Evolutionary conservation across 2,329 filamentous ascomycete species (phyloP).

Genomic region (Lithohypha guttulata): DNA sequence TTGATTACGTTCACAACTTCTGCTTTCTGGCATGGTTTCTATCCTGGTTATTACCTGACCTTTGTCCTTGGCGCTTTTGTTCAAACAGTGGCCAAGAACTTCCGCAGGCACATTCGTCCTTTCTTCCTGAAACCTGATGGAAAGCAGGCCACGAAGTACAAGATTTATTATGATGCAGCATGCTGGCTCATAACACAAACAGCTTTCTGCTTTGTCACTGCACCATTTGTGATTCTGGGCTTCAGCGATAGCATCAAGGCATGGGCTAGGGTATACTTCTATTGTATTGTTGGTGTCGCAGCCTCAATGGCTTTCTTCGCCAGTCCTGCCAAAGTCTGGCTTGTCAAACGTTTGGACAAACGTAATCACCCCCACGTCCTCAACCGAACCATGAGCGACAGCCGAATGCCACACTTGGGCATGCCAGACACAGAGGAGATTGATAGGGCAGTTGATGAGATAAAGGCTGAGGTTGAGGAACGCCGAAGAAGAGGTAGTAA

Average conservation of each 20-base stretch:
- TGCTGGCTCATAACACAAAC: constrained; percentile 68
- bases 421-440: constrained; percentile 64
- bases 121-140: constrained; percentile 81
- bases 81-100: constrained; percentile 89
- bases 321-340: constrained; percentile 57
- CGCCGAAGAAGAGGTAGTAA: constrained; percentile 38
- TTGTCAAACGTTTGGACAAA: constrained; percentile 50
- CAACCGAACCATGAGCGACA: constrained; percentile 43
- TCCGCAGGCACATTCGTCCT: constrained; percentile 76
- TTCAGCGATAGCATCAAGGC: constrained; percentile 60
- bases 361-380: constrained; percentile 33
- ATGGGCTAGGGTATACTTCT: constrained; percentile 86
- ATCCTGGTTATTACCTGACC: constrained; percentile 86
- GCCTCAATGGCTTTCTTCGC: constrained; percentile 64
- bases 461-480: constrained; percentile 60
- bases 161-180: constrained; percentile 75
- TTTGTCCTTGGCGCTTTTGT: constrained; percentile 85
- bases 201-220: constrained; percentile 70
- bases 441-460: constrained; percentile 65
- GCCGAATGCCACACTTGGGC: constrained; percentile 61
- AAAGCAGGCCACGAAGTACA: constrained; percentile 55
- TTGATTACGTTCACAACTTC: constrained; percentile 89
- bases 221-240: constrained; percentile 74
- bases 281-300: constrained; percentile 58
- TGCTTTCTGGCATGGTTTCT: constrained; percentile 96